Conservation (phyloP, 345 rosid species). For the Sisymbrium altissimum region DNA sequence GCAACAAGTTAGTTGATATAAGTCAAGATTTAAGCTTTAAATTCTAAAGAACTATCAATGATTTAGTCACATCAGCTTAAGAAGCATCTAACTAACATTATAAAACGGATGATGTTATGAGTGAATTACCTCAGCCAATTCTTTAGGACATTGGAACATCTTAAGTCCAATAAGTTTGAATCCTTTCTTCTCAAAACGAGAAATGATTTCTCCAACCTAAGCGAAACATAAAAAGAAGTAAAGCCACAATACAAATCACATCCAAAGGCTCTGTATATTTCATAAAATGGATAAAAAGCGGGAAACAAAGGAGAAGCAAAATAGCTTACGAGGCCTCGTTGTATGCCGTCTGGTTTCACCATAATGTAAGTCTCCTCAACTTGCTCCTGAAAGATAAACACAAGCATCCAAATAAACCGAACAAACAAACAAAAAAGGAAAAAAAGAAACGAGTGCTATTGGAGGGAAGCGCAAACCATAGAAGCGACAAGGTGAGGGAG, state of each 20-base stretch:
- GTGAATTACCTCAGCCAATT: conserved; percentile 76
- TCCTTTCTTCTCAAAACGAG: conserved; percentile 95
- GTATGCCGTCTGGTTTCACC: conserved; percentile 95
- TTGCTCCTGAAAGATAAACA: too few species aligned
- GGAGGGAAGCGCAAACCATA: conserved; percentile 38
- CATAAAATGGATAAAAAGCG: too few species aligned
- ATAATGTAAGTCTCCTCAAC: conserved; percentile 87
- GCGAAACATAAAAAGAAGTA: not conserved
- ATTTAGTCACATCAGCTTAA: not conserved
- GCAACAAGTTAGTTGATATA: not conserved
- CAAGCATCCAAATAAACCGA: too few species aligned
- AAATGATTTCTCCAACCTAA: conserved; percentile 89
- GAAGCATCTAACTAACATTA: not conserved
- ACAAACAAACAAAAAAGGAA: not conserved
- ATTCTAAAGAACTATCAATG: not conserved
- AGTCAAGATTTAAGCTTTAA: not conserved
- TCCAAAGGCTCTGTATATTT: not conserved
- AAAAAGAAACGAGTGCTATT: too few species aligned
- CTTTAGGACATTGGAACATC: conserved; percentile 80
- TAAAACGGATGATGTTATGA: not conserved
- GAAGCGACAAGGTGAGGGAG: conserved; percentile 87
- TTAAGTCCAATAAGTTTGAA: conserved; percentile 54
- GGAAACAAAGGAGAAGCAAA: too few species aligned
- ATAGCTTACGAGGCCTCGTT: conserved; percentile 82
- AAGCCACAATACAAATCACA: not conserved